Evolutionary conservation across 805 yeast species (phyloP), one percentile per base, ranked within the genome.

Genomic region (Candida chilensis): DNA sequence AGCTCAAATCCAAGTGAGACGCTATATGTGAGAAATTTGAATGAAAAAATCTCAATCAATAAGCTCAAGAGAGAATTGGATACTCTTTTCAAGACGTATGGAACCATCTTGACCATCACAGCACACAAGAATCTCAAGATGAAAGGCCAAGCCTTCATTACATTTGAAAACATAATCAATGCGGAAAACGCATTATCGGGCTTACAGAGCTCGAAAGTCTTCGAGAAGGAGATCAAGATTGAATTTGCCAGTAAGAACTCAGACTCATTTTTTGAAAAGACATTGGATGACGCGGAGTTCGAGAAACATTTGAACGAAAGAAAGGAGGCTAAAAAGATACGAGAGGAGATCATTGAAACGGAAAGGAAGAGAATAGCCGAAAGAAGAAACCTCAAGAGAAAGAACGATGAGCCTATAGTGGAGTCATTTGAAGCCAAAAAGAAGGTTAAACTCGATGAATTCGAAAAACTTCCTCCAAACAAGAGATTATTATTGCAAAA

Each of bases 61-160:
- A 67, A 65, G 12, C 51, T 84, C 14, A 69, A 67, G 33, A 36
- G 43, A 2, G 57, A 58, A 5, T 58, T 85, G 3, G 33, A 33
- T 3, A 45, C 50, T 6, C 36, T 64, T 1, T 78, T 78, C 34
- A 41, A 42, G 3, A 46, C 58, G 12, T 68, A 57, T 43, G 78
- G 79, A 0, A 57, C 58, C 2, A 54, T 79, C 1, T 33, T 64
- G 11, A 68, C 66, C 18, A 52, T 84, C 9, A 57, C 69, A 2
- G 73, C 84, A 1, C 75, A 73, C 34, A 68, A 67, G 35, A 78
- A 74, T 39, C 42, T 83, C n/a, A 67, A 62, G 37, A 64, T 79
- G 68, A 67, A 78, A 33, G 95, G 95, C 2, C 95, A 85, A 50
- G 95, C 94, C 1, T 85, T 83, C 48, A 64, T 85, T 5, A 71